These are phyloP conservation scores for Akanthomyces muscarius DNA, from an alignment of 2,329 filamentous ascomycete species.

Conservation along the genomic window DNA sequence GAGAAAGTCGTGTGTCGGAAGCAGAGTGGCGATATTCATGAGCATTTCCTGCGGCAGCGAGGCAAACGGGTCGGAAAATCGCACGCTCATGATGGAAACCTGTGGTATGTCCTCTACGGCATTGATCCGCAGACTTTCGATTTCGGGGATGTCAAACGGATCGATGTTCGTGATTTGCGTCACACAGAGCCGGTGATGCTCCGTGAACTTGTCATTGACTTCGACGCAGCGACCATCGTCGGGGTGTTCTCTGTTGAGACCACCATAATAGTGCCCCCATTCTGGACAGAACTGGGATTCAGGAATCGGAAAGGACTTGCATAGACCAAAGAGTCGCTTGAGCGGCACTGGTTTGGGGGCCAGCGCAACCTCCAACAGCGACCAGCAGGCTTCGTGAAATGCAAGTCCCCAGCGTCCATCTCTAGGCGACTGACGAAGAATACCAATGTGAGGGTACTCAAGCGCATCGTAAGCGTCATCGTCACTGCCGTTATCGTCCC, in stretches of 20 bases:
- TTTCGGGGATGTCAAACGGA: background rate
- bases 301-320: background rate
- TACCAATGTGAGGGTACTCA: background rate
- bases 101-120: background rate
- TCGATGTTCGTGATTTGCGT: background rate
- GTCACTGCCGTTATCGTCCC: constrained; percentile 1
- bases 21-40: background rate
- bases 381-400: constrained; percentile 12
- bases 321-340: background rate
- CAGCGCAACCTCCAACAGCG: background rate
- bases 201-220: background rate
- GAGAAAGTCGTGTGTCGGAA: background rate
- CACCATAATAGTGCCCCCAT: background rate
- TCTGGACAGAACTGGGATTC: background rate
- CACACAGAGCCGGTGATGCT: background rate
- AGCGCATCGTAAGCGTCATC: background rate
- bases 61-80: background rate
- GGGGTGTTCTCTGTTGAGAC: background rate
- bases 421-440: background rate
- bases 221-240: background rate
- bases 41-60: background rate
- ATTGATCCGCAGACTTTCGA: background rate
- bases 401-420: background rate
- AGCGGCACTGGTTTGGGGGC: background rate
- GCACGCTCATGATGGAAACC: background rate